These are phyloP conservation scores for Ophiocordyceps camponoti-rufipedis DNA, from an alignment of 2,329 filamentous ascomycete species.

Conservation along the genomic window DNA sequence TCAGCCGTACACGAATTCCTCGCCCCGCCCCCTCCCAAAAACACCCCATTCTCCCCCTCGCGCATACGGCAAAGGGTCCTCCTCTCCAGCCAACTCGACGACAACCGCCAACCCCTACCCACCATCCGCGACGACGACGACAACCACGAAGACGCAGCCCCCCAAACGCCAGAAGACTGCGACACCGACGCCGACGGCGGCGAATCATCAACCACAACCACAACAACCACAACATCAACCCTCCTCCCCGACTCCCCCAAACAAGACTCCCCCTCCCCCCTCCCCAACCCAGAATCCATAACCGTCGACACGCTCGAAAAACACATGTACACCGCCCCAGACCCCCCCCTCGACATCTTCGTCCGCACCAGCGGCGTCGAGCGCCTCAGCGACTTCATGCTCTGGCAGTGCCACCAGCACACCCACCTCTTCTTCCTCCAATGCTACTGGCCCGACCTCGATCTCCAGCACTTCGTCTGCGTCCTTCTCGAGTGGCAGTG, in stretches of 20 bases:
- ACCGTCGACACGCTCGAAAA: constrained; percentile 63
- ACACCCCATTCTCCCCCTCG: constrained; percentile 67
- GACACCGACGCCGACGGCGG: constrained; percentile 29
- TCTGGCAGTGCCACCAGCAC: constrained; percentile 91
- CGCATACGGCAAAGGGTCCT: constrained; percentile 80
- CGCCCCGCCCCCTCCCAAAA: constrained; percentile 44
- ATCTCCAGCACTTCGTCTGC: constrained; percentile 81
- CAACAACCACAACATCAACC: constrained; percentile 25
- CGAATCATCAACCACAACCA: constrained; percentile 31
- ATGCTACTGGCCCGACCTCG: constrained; percentile 91
- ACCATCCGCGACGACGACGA: constrained; percentile 31
- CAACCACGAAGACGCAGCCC: constrained; percentile 17
- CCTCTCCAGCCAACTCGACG: constrained; percentile 43
- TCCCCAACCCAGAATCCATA: constrained; percentile 69
- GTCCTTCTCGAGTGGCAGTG: constrained; percentile 83
- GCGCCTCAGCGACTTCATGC: constrained; percentile 90
- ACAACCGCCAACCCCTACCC: constrained; percentile 22
- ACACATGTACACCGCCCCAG: constrained; percentile 74
- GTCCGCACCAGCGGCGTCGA: constrained; percentile 86
- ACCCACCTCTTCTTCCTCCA: constrained; percentile 87
- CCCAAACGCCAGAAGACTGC: neutral
- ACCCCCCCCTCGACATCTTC: constrained; percentile 78
- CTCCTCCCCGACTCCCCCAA: constrained; percentile 34
- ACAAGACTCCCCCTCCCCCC: constrained; percentile 18
- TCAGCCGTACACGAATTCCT: constrained; percentile 78